Percentiles rank a stretch among this genome's conserved stretches.
phyloP scores from a whole-genome alignment of 331 rosid genomes.

The Erythrophleum ivorense region DNA sequence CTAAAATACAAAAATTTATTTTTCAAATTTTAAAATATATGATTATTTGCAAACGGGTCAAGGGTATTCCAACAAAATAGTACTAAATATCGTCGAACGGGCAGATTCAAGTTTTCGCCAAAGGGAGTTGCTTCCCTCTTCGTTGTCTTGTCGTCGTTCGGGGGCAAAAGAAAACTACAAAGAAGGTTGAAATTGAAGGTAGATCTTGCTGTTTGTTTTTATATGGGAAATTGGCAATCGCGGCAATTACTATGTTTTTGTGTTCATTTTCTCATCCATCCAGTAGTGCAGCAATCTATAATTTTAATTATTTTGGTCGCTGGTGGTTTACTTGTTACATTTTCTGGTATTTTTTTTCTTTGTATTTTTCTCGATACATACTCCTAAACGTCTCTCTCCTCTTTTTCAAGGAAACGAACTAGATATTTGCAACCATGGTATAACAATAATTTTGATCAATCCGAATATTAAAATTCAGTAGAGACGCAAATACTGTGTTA shows the following conservation, averaged over 20 bases:
- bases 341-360: neutral
- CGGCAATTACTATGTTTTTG: neutral
- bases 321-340: neutral
- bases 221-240: neutral
- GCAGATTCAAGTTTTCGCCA: neutral
- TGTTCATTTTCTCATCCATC: slow-evolving; percentile 13
- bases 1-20: too few species aligned
- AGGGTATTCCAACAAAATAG: too few species aligned
- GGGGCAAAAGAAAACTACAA: slow-evolving; percentile 4
- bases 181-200: slow-evolving; percentile 9
- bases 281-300: neutral
- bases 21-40: too few species aligned
- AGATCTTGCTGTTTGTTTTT: neutral
- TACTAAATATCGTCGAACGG: neutral
- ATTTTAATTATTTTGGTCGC: slow-evolving; percentile 9
- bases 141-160: neutral
- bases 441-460: neutral
- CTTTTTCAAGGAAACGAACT: neutral
- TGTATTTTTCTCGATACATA: neutral
- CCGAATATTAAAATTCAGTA: slow-evolving; percentile 17
- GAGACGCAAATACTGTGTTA: neutral
- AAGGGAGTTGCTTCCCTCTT: neutral
- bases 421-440: neutral
- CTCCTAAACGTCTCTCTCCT: too few species aligned
- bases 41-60: too few species aligned